These are phyloP conservation scores for Zychaea mexicana DNA, from an alignment of 371 early-diverging fungal genomes.

Conservation along the genomic window DNA sequence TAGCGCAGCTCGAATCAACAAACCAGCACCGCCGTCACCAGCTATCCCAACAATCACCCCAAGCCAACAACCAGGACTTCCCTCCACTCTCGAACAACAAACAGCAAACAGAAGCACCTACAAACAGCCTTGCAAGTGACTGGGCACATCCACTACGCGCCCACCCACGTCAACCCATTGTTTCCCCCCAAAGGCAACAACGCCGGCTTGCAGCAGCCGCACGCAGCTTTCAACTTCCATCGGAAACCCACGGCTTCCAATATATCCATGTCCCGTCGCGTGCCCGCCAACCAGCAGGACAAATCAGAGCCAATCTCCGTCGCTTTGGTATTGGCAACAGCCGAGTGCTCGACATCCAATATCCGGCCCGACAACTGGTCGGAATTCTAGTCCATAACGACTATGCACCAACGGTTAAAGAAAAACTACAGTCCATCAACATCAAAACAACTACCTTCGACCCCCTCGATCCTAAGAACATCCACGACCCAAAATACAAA, in stretches of 20 bases:
- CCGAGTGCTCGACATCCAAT: constrained; percentile 13
- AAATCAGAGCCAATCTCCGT: not conserved
- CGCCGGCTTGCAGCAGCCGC: constrained; percentile 6
- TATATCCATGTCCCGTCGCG: constrained; percentile 8
- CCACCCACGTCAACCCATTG: not conserved
- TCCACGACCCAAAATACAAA: constrained; percentile 10
- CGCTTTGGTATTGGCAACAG: not conserved
- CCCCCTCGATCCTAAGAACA: constrained; percentile 7
- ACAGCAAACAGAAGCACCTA: too few species aligned
- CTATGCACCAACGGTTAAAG: constrained; percentile 1
- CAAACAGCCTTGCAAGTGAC: not conserved
- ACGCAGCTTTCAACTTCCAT: constrained; percentile 6
- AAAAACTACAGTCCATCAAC: not conserved
- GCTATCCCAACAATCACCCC: too few species aligned
- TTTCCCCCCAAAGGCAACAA: not conserved
- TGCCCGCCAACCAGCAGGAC: not conserved
- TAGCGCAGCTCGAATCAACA: too few species aligned
- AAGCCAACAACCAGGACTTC: too few species aligned
- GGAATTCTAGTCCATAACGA: constrained; percentile 11
- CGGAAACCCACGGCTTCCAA: constrained; percentile 13
- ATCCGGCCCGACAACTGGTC: constrained; percentile 1
- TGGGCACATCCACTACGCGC: not conserved
- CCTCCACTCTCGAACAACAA: too few species aligned
- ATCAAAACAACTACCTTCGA: constrained; percentile 2
- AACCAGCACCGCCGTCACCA: too few species aligned